Base-by-base conservation (phyloP, 1,139 yeast species). In the Candida frijolesensis region DNA sequence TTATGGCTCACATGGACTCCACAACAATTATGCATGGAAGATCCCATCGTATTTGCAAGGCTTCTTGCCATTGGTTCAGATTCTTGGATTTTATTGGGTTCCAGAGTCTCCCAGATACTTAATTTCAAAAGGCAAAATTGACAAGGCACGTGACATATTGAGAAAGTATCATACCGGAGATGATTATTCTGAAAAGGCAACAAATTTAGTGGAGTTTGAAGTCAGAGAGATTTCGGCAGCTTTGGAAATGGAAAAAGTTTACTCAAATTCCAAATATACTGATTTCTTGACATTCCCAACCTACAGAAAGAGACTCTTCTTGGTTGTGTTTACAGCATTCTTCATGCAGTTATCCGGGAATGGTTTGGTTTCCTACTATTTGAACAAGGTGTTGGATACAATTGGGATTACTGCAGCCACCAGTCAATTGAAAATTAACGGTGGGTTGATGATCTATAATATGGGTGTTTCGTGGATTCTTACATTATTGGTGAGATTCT, bases 261-360 rank as follows among this genome's bases (percentile, higher is more conserved):
- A 53, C 46, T 59, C 63, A 50, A 52, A 59, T 45, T 53, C 62
- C 33, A 65, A 68, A 4, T 78, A 74, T 62, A 22, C 54, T 3
- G 79, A 74, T 55, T 76, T 76, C 55, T 15, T 71, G 48, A 68
- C 50, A 15, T 65, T 66, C 32, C 62, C 63, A 40, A 65, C 70
- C 34, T 74, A 74, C 71, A 60, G 84, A 70, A 70, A 70, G 58
- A 74, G 83, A 67, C 59, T 71, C 15, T 75, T 74, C 55, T 65
- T 78, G 51, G 55, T 65, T 27, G 33, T 65, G 30, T 68, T 69
- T 57, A 61, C 70, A 33, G 71, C 73, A 34, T 56, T 66, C 18
- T 65, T 76, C 60, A 72, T 74, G 71, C 82, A 79, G 57, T 68
- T 78, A 50, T 72, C 78, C 35, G 84, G 84, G 58, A 79, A 78